Evolutionary conservation across 2,329 filamentous ascomycete genomes (phyloP).

Genomic region (Pezicula carpinea): DNA sequence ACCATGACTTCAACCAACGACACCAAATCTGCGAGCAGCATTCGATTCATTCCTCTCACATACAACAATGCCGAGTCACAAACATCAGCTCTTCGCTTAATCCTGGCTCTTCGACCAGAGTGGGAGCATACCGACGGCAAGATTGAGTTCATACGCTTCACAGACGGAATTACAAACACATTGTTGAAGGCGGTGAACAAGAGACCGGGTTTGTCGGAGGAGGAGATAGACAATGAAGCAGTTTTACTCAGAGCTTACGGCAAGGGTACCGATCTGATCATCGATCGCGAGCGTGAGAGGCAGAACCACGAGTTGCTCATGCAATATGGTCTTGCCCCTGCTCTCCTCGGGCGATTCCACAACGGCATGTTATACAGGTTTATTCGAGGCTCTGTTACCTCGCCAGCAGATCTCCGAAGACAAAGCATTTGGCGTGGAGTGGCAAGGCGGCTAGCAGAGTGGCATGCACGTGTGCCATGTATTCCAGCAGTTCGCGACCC

Average conservation of each 20-base stretch:
- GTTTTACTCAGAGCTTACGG: constrained; percentile 91
- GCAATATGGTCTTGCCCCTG: constrained; percentile 75
- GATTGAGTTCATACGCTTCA: constrained; percentile 86
- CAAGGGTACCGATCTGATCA: constrained; percentile 88
- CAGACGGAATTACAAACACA: constrained; percentile 97
- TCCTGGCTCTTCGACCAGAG: constrained; percentile 74
- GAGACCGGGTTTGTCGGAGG: constrained; percentile 63
- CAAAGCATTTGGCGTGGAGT: constrained; percentile 77
- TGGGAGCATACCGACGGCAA: constrained; percentile 72
- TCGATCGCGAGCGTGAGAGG: constrained; percentile 84
- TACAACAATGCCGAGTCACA: constrained; percentile 77
- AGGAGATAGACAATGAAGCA: constrained; percentile 77
- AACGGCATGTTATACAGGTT: constrained; percentile 96
- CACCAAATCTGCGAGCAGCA: constrained; percentile 15
- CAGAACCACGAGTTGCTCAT: constrained; percentile 83
- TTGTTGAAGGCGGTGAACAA: constrained; percentile 73
- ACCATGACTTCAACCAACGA: neutral
- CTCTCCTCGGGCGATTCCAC: constrained; percentile 84
- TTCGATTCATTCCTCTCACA: constrained; percentile 65
- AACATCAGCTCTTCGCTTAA: constrained; percentile 72
- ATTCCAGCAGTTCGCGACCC: constrained; percentile 33
- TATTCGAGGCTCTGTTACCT: constrained; percentile 75
- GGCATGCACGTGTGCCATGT: constrained; percentile 75
- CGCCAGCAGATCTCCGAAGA: constrained; percentile 72
- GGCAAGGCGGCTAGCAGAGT: constrained; percentile 80